Evolutionary conservation across 345 rosid genomes (phyloP), one percentile per base, ranked within the genome.

Genomic region (Leavenworthia alabamica): DNA sequence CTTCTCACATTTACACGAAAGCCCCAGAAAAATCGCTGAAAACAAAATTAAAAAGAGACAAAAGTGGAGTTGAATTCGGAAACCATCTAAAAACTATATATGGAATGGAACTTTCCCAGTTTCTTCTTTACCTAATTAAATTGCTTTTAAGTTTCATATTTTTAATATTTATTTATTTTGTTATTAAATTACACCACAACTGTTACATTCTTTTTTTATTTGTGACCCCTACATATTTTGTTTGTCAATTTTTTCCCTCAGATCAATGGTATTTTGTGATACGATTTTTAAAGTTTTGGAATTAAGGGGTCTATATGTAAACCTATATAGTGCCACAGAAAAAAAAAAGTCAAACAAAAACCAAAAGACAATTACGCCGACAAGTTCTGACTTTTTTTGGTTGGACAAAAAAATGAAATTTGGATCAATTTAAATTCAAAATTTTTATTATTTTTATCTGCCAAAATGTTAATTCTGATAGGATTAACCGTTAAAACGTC

Each of bases 301-400:
- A 8, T n/a, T 43, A 47, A 66, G 40, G 48, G 73, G 15, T 60
- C 70, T 55, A 28, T 39, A 48, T 56, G 52, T 44, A n/a, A 29
- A 22, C 70, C 19, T 52, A 12, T 52, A 16, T 31, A 15, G 29
- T 12, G 5, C 2, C 11, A 4, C 46, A 51, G 46, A 16, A 16
- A n/a, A 2, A 20, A 1, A 20, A 20, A 20, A 20, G 22, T 20
- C 1, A 20, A 20, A 20, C 22, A 6, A 49, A 15, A 31, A 45
- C 11, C 13, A 56, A 17, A 16, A 9, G 60, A 49, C 19, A 16
- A 59, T 26, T 62, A 81, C 75, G 75, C 77, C 80, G 70, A 70
- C 48, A 20, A n/a, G n/a, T n/a, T n/a, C n/a, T n/a, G n/a, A n/a
- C n/a, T n/a, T n/a, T n/a, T n/a, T n/a, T n/a, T n/a, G n/a, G n/a